Base-by-base conservation (phyloP, 129 eudicot genomes). In the Heracleum sosnowskyi region DNA sequence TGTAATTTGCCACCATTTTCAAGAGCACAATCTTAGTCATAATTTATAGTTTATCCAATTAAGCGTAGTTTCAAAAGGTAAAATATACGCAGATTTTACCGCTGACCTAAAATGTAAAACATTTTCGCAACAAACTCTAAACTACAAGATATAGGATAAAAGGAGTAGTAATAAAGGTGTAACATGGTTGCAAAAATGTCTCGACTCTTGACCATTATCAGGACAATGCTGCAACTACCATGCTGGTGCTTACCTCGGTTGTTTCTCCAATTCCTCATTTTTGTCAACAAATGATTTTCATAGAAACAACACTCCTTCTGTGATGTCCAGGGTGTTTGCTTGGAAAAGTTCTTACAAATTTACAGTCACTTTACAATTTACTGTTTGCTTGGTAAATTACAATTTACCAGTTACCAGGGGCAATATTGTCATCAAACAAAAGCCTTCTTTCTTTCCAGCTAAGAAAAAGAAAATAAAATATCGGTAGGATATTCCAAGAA, bases 271-370 rank as follows among this genome's bases (percentile, higher is more conserved):
- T 77, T 75, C 81, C 53, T 83, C 88, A 40, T 74, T 63, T n/a
- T 81, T 71, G 69, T 86, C 86, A 74, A 81, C 89, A 73, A 83
- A 81, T n/a, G 84, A 80, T 37, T 76, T 83, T 35, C 80, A 86
- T 49, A 83, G 22, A 33, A 82, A 80, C 35, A 45, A 77, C 75
- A 75, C 86, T 80, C 81, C 83, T 86, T 40, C 84, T 78, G 17
- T 80, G 73, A 74, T 42, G 63, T 22, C 41, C 40, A 31, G 33
- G 57, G 72, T 64, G 51, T 45, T 45, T 20, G 63, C 29, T 5
- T 0, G 28, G 26, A 3, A 7, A 24, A 0, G 2, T 55, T 22
- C 4, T 55, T 7, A 55, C 64, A 55, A 24, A 24, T 55, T 53
- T 22, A 22, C 29, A 63, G 17, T 29, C 16, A n/a, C n/a, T n/a